Conservation (phyloP, 2,329 filamentous ascomycete species). For the Colletotrichum sp. region DNA sequence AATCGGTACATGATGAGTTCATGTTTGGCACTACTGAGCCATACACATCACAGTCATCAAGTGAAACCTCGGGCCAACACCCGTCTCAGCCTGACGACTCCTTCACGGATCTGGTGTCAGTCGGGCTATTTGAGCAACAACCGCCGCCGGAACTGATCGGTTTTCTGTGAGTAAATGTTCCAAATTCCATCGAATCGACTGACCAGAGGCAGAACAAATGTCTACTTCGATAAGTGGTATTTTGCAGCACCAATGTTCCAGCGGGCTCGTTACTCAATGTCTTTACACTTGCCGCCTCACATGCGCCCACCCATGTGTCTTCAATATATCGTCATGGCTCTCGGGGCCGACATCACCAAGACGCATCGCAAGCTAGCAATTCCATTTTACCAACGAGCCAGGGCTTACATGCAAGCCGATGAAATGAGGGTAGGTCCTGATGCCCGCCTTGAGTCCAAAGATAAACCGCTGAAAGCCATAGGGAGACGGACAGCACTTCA, state of each 20-base stretch:
- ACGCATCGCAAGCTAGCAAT: conserved; percentile 14
- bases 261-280: conserved; percentile 11
- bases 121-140: conserved; percentile 33
- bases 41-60: neutral
- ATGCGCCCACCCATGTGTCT: conserved; percentile 26
- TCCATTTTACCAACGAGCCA: conserved; percentile 24
- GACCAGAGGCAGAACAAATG: neutral
- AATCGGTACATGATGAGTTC: neutral
- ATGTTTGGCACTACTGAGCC: neutral
- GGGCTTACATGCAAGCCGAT: conserved; percentile 23
- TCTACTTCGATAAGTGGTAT: conserved; percentile 25
- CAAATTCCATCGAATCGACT: neutral
- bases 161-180: conserved; percentile 26
- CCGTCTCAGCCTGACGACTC: neutral
- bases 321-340: conserved; percentile 24
- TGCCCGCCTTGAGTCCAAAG: neutral
- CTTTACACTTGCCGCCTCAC: conserved; percentile 18
- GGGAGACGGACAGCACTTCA: conserved; percentile 33
- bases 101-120: conserved; percentile 23
- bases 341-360: conserved; percentile 13
- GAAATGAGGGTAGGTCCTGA: conserved; percentile 15
- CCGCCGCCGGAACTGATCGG: conserved; percentile 29
- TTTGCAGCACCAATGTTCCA: conserved; percentile 23
- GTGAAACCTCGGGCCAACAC: neutral
- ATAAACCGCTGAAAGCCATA: neutral